These are phyloP conservation scores for Calonectria pteridis DNA, from an alignment of 2,329 filamentous ascomycete genomes.

Conservation along the genomic window DNA sequence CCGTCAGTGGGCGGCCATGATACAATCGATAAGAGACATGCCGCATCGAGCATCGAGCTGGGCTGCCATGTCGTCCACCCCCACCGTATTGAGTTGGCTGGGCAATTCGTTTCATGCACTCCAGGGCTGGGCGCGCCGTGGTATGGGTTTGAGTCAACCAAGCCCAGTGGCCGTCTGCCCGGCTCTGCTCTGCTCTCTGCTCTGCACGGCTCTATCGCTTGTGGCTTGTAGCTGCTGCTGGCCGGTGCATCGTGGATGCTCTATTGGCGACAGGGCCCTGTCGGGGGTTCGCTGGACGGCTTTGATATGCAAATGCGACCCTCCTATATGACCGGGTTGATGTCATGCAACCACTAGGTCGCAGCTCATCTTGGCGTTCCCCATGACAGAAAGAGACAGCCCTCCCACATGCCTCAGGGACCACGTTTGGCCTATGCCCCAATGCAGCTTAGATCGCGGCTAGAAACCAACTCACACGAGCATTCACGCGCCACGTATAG, in stretches of 20 bases:
- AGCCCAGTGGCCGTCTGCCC: not conserved
- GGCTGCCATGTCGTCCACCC: conserved; percentile 26
- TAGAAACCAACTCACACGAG: conserved; percentile 36
- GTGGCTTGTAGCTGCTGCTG: not conserved
- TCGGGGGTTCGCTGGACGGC: not conserved
- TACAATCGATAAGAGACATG: conserved; percentile 34
- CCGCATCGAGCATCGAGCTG: conserved; percentile 1
- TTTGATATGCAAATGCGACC: conserved; percentile 10
- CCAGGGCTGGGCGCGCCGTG: not conserved
- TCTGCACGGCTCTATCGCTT: not conserved
- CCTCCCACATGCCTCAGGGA: conserved; percentile 12
- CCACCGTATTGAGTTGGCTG: conserved; percentile 4
- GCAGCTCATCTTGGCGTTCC: conserved; percentile 1
- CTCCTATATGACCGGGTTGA: not conserved
- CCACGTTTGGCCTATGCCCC: conserved; percentile 11
- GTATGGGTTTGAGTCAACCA: conserved; percentile 8
- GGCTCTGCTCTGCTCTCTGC: not conserved
- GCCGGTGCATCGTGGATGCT: not conserved
- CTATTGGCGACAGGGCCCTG: not conserved
- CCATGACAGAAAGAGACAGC: conserved; percentile 4
- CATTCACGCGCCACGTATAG: conserved; percentile 12
- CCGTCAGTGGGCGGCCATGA: conserved; percentile 32
- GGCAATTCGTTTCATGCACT: not conserved
- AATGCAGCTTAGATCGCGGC: conserved; percentile 3
- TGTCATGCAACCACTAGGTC: conserved; percentile 4